Evolutionary conservation across 805 yeast species (phyloP), one percentile per base, ranked within the genome.

Genomic region (Saturnispora saitoi): DNA sequence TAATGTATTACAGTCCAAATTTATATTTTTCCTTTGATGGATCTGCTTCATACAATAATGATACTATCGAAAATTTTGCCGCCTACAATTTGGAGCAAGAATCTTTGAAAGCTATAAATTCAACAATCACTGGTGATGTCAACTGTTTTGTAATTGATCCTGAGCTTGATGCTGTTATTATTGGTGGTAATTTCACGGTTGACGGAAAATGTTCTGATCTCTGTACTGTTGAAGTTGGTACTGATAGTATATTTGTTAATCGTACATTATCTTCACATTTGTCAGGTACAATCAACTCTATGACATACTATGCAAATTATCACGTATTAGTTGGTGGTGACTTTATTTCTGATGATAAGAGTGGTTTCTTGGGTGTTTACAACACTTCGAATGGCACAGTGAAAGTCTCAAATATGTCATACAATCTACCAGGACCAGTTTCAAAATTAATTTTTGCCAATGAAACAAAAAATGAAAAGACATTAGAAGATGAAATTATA

Each of bases 181-280:
- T 86, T 11, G 95, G 85, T 36, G 96, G 97, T 22, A 70, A 75
- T 39, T 88, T 86, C 60, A 73, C 71, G 19, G 45, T 53, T 32
- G 61, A 70, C 19, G 46, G 48, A 15, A 50, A 53, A 4, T 89
- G 96, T 64, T 62, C 70, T 2, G 73, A 78, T 1, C 63, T 90
- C 32, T 89, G 96, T 61, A 65, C 82, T 32, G 86, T 77, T 60
- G 50, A 32, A 2, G 81, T 82, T 56, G 62, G 79, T 51, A 59
- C 64, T 3, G 43, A 44, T 4, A 12, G 11, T 2, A 22, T 53
- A 3, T 45, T 32, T 4, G 40, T 51, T 12, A 68, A 71, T 30
- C 67, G 76, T 0, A 66, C 80, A 19, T 83, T 95, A 86, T 64
- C 66, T 7, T 67, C 58, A 50, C 58, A 71, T 6, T 47, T 76